Conservation (phyloP, 441 rosid species). For the Jatropha multifida region DNA sequence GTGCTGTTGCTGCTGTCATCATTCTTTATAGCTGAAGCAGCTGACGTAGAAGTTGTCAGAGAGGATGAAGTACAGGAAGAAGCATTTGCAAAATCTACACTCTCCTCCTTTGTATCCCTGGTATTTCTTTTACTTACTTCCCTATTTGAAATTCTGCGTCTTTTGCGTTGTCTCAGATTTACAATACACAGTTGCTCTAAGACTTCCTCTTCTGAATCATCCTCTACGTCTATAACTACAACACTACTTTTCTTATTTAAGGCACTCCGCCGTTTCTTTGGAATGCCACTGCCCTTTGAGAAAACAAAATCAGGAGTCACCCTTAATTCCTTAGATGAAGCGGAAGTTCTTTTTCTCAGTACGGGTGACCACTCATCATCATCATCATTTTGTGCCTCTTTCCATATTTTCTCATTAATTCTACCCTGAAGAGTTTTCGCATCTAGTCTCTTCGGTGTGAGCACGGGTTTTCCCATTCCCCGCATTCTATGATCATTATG, state of each 20-base stretch:
- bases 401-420: not conserved
- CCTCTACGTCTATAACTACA: constrained; percentile 13
- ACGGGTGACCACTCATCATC: constrained; percentile 3
- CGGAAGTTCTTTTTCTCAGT: constrained; percentile 12
- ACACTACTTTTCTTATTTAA: constrained; percentile 14
- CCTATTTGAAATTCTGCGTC: constrained; percentile 14
- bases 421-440: not conserved
- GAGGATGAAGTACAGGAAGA: constrained; percentile 22
- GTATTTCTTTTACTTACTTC: constrained; percentile 15
- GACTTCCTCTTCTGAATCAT: constrained; percentile 27
- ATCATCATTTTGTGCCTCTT: not conserved
- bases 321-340: constrained; percentile 26
- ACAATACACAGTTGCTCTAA: constrained; percentile 25
- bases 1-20: constrained; percentile 26
- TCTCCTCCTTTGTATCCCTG: constrained; percentile 9
- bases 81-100: constrained; percentile 7
- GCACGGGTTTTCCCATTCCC: constrained; percentile 11
- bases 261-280: constrained; percentile 27
- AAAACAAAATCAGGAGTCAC: constrained; percentile 10
- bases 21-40: constrained; percentile 26
- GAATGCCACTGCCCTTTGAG: constrained; percentile 13
- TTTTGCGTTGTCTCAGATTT: constrained; percentile 27
- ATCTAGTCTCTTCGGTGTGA: constrained; percentile 26
- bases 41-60: constrained; percentile 16
- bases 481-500: constrained; percentile 11